phyloP scores from a whole-genome alignment of 2,329 filamentous ascomycete species.

The Dothistroma septosporum region DNA sequence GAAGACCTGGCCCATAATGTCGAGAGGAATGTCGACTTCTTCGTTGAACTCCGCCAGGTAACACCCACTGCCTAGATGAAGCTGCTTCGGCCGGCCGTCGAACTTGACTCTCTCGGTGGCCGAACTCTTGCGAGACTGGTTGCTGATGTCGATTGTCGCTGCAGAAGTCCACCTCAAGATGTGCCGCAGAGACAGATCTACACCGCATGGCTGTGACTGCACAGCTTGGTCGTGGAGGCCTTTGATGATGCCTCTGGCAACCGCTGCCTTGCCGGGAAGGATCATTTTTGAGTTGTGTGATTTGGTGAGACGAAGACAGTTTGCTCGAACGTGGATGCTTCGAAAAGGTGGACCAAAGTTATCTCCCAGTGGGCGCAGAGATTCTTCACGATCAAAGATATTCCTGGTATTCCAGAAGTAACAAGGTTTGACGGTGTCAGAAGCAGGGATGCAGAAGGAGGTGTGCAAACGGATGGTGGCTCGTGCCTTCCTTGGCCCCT shows the following conservation, averaged over 20 bases:
- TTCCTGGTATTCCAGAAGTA: too few species aligned
- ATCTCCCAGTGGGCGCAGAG: too few species aligned
- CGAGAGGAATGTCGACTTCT: constrained; percentile 36
- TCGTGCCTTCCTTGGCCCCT: too few species aligned
- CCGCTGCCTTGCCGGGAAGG: constrained; percentile 10
- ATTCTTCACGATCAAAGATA: too few species aligned
- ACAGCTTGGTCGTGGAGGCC: constrained; percentile 5
- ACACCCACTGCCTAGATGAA: constrained; percentile 24
- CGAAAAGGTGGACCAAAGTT: too few species aligned
- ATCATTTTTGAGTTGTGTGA: constrained; percentile 10
- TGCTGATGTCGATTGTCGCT: constrained; percentile 16
- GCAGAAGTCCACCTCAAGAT: constrained; percentile 14
- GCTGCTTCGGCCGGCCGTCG: not conserved
- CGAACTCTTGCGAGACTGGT: constrained; percentile 6
- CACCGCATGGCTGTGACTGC: constrained; percentile 20
- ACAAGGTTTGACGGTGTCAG: too few species aligned
- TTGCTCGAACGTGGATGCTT: too few species aligned
- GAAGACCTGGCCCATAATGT: constrained; percentile 41
- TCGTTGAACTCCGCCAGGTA: constrained; percentile 44
- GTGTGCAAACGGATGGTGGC: too few species aligned
- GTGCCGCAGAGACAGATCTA: constrained; percentile 18
- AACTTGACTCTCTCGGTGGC: constrained; percentile 8
- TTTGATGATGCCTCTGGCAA: constrained; percentile 12
- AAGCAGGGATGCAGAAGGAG: too few species aligned
- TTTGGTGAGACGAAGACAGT: too few species aligned